Evolutionary conservation across 495 filamentous ascomycete genomes (phyloP).

Genomic region (Annulohypoxylon bovei): DNA sequence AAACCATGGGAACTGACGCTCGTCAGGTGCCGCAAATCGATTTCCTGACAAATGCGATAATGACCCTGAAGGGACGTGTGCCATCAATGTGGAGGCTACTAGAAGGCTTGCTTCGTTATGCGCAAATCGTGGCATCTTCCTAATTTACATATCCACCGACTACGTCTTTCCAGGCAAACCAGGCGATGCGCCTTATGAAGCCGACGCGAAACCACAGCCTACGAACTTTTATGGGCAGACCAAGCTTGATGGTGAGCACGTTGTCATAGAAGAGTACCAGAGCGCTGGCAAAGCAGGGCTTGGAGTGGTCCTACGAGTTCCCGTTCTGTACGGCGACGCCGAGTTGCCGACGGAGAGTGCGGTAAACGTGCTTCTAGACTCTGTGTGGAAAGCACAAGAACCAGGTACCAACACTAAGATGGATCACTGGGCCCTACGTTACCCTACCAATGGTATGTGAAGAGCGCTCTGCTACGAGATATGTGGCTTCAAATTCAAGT

Average conservation of each 20-base stretch:
- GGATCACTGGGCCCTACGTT: slow-evolving; percentile 89
- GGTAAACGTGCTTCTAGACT: slow-evolving; percentile 81
- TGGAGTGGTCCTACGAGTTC: slow-evolving; percentile 82
- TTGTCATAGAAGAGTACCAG: slow-evolving; percentile 69
- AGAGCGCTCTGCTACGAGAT: not conserved
- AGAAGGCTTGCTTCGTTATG: slow-evolving; percentile 72
- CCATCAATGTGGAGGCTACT: slow-evolving; percentile 79
- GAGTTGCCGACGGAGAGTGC: slow-evolving; percentile 77
- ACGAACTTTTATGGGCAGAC: slow-evolving; percentile 90
- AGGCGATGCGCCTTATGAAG: slow-evolving; percentile 87
- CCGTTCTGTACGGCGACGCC: slow-evolving; percentile 81
- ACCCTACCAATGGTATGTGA: slow-evolving; percentile 71
- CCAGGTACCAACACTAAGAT: slow-evolving; percentile 71
- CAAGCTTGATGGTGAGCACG: slow-evolving; percentile 85
- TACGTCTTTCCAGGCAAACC: slow-evolving; percentile 88
- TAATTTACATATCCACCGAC: slow-evolving; percentile 95
- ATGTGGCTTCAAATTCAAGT: not conserved
- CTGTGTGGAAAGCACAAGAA: slow-evolving; percentile 73
- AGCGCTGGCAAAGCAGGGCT: slow-evolving; percentile 59
- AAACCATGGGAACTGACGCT: slow-evolving; percentile 4
- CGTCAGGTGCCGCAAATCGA: slow-evolving; percentile 84
- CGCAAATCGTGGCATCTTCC: slow-evolving; percentile 67
- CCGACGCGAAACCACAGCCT: slow-evolving; percentile 69
- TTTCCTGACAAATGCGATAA: slow-evolving; percentile 85
- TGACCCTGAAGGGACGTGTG: slow-evolving; percentile 78